Evolutionary conservation across 2,329 filamentous ascomycete genomes (phyloP), one percentile per base, ranked within the genome.

Genomic region (Cladosporium velox): DNA sequence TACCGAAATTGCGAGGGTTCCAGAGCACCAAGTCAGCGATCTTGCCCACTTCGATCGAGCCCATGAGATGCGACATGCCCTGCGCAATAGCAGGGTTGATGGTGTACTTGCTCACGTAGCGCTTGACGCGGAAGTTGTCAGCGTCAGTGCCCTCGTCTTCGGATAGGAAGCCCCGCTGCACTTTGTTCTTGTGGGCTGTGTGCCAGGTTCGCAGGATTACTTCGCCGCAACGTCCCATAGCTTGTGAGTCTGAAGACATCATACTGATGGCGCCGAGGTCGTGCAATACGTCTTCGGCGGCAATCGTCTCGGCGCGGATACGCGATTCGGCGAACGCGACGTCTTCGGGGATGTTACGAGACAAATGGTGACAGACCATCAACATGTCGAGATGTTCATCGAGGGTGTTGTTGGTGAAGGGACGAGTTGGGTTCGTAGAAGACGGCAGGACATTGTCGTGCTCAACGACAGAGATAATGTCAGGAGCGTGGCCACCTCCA

Each of bases 341-440:
- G 76, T 98, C 94, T 80, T 98, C 94, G 66, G 93, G 92, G 67
- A 97, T 97, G 79, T 97, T 89, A 78, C 91, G 92, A 62, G 89
- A 93, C 11, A 98, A 83, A 75, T 98, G 94, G 78, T 98, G 94
- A 82, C 94, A 98, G 44, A 97, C 92, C 94, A 97, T 97, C 57
- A 97, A 83, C 94, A 98, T 98, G 81, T 98, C 94, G 15, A 97
- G 86, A 79, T 98, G 94, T 79, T 98, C 94, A 75, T 97, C 94
- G 0, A 98, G 86, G 0, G 94, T 98, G 81, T 98, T 97, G 70
- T 85, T 84, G 1, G 94, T 98, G 79, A 89, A 97, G 0, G 94
- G 94, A 2, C 93, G 85, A 1, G 94, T 98, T 0, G 94, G 94
- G 77, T 97, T 98, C 0, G 94, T 98, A 57, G 90, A 94, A 5